Conservation (phyloP, 495 filamentous ascomycete genomes). For the Pyrenopolyporus hunteri region DNA sequence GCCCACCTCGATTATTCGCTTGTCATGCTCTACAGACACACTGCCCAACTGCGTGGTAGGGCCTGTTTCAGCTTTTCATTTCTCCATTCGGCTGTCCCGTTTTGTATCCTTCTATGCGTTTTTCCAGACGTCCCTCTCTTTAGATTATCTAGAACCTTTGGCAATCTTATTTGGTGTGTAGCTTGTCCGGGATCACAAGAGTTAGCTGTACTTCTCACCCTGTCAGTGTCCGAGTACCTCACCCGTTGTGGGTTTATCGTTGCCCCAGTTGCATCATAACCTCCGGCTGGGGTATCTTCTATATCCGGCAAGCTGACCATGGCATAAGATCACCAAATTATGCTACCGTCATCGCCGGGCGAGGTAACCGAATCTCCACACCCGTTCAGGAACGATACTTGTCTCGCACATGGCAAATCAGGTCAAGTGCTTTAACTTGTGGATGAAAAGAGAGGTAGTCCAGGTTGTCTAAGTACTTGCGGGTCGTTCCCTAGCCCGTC, state of each 20-base stretch:
- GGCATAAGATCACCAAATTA: conserved; percentile 65
- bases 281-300: conserved; percentile 54
- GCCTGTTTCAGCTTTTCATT: conserved; percentile 55
- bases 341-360: conserved; percentile 58
- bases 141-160: conserved; percentile 38
- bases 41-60: conserved; percentile 55
- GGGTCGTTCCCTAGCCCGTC: conserved; percentile 44
- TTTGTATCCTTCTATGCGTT: conserved; percentile 55
- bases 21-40: conserved; percentile 51
- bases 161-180: conserved; percentile 49
- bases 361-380: conserved; percentile 52
- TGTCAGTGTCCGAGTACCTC: conserved; percentile 44
- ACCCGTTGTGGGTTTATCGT: conserved; percentile 47
- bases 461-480: conserved; percentile 52
- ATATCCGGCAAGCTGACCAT: conserved; percentile 59
- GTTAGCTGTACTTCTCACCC: conserved; percentile 40
- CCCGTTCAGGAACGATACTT: conserved; percentile 55
- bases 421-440: conserved; percentile 54
- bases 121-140: conserved; percentile 48
- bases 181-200: conserved; percentile 42
- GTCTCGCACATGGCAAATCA: conserved; percentile 57
- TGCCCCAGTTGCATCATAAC: conserved; percentile 57
- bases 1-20: conserved; percentile 48
- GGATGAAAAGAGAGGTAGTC: conserved; percentile 52
- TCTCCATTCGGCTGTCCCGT: conserved; percentile 51